Evolutionary conservation across 2,329 filamentous ascomycete species (phyloP), one percentile per base, ranked within the genome.

Genomic region (Penicillium sp.): DNA sequence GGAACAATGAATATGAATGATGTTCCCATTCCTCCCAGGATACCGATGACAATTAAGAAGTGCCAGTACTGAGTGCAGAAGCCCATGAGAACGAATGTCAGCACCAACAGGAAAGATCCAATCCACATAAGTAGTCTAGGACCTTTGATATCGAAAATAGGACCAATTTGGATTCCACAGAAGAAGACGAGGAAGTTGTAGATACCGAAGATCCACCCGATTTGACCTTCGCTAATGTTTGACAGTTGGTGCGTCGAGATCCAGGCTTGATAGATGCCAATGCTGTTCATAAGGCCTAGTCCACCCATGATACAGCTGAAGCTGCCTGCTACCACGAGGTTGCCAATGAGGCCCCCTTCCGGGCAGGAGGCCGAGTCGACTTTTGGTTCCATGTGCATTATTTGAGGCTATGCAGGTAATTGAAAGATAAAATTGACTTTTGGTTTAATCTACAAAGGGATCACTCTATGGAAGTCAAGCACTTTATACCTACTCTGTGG

Each of bases 251-350:
- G 67, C 1, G 65, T 62, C 31, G 63, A 66, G 3, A 74, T 68
- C 69, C 71, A 77, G 1, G 75, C 70, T 50, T 77, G 71, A 2
- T 77, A 62, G 11, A 74, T 69, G 0, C 73, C 73, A 5, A 76
- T 60, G 3, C 67, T 74, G 29, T 77, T 77, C 49, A 76, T 59
- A 21, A 77, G 38, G 5, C 77, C 77, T 55, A 78, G 74, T 4
- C 69, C 70, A 10, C 71, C 69, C 22, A 75, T 63, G 58, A 78
- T 74, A 24, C 68, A 67, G 62, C 70, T 75, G 63, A 71, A 77
- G 14, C 75, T 69, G 5, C 76, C 77, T 2, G 73, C 55, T 0
- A 78, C 77, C 1, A 78, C 75, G 0, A 74, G 67, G 75, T 77
- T 79, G 32, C 77, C 76, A 39, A 62, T 56, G 2, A 68, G 54